Base-by-base conservation (phyloP, 192 early-diverging fungal species). In the Thoreauomyces humboldtii region DNA sequence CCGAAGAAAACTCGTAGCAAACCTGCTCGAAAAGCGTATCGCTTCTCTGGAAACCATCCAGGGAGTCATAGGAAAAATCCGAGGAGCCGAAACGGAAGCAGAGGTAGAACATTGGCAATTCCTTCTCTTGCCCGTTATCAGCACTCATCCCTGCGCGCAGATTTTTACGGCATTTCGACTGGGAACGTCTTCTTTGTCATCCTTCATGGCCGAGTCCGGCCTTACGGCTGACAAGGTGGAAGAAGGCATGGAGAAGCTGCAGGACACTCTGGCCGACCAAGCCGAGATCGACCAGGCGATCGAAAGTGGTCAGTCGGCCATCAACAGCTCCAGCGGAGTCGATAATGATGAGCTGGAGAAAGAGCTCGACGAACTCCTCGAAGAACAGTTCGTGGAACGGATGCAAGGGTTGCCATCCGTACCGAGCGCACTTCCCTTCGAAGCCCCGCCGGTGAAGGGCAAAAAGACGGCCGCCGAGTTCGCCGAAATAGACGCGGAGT, bases 261-360 rank as follows among this genome's bases (percentile, higher is more conserved):
- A 79, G 25, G 86, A 88, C 19, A 66, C 72, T 0, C 72, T 88
- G 36, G 80, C 81, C 19, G 85, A 85, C 56, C 85, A 88, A 28
- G 54, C 73, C 22, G 82, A 88, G 56, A 79, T 87, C 22, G 86
- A 89, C 14, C 60, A 79, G 25, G 84, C 83, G 0, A 74, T 89
- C 51, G 69, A 55, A 15, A 34, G 45, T 4, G 75, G 77, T 7
- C 66, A 72, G n/a, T 59, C 69, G 0, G 38, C 54, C 12, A 46
- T 77, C 14, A 22, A 67, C 4, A 67, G 61, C 29, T 43, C 29
- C 21, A 54, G 35, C 1, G 66, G 17, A 11, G 56, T 65, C 0
- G 69, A 71, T 29, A 44, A 53, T 4, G 69, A 65, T 9, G 70
- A 76, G 35, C 24, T 76, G 22, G 74, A 76, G 37, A 7, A 55